phyloP scores from a whole-genome alignment of 2,329 filamentous ascomycete genomes.

The Monilinia aucupariae region DNA sequence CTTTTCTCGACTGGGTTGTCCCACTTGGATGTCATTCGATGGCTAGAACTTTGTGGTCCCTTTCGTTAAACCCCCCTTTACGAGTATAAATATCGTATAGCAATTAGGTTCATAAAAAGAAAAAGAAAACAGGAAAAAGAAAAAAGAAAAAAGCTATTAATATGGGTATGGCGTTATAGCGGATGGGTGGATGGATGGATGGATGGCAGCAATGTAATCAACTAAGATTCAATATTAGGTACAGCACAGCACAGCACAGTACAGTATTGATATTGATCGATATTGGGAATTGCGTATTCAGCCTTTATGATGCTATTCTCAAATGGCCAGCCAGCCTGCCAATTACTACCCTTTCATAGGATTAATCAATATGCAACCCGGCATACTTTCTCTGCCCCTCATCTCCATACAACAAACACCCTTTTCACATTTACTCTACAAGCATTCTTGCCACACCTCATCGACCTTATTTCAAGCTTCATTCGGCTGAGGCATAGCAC shows the following conservation, averaged over 20 bases:
- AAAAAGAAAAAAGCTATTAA: neutral
- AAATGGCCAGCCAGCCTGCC: neutral
- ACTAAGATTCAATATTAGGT: too few species aligned
- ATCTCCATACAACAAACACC: too few species aligned
- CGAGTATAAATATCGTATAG: neutral
- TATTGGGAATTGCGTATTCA: too few species aligned
- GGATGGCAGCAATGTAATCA: neutral
- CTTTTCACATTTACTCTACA: neutral
- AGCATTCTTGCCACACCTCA: neutral
- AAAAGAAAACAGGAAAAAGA: neutral
- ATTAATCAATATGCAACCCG: neutral
- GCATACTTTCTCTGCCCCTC: neutral
- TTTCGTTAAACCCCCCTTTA: neutral
- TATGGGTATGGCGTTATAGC: neutral
- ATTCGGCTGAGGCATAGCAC: neutral
- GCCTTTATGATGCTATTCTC: too few species aligned
- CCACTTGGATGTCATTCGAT: conserved; percentile 8
- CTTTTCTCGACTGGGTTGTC: neutral
- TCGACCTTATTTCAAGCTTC: neutral
- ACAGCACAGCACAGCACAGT: too few species aligned
- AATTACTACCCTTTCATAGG: neutral
- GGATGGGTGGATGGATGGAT: neutral
- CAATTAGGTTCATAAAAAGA: neutral
- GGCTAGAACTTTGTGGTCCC: neutral
- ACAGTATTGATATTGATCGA: too few species aligned